Conservation (phyloP, 2,329 filamentous ascomycete genomes). For the Aspergillus calidoustus region DNA sequence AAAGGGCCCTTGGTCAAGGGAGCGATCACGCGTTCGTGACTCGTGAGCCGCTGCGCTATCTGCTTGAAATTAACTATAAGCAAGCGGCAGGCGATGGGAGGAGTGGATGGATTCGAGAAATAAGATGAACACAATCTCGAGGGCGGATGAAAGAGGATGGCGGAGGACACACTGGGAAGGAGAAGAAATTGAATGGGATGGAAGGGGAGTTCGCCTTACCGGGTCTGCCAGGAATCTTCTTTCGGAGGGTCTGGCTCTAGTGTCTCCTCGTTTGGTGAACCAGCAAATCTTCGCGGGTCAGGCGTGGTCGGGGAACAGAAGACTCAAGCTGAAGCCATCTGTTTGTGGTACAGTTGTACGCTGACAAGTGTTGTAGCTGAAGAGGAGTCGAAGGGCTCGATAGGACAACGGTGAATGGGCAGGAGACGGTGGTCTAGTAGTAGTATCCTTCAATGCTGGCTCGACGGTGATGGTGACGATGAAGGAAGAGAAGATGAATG, state of each 20-base stretch:
- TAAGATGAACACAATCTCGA: conserved; percentile 18
- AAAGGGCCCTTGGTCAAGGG: conserved; percentile 17
- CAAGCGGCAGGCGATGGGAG: conserved; percentile 9
- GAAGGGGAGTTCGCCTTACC: conserved; percentile 23
- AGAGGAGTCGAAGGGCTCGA: background rate
- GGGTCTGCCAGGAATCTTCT: conserved; percentile 25
- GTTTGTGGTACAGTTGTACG: background rate
- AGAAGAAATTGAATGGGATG: conserved; percentile 19
- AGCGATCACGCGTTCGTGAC: conserved; percentile 25
- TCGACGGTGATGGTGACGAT: conserved; percentile 12
- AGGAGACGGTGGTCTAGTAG: background rate
- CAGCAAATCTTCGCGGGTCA: conserved; percentile 25
- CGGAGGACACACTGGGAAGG: conserved; percentile 9
- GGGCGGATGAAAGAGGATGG: conserved; percentile 14
- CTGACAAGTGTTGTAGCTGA: conserved; percentile 2
- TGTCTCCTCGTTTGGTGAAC: conserved; percentile 22
- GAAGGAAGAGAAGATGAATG: conserved; percentile 10
- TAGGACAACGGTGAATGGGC: background rate
- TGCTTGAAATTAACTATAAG: conserved; percentile 22
- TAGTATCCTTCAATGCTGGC: background rate
- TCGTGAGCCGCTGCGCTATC: conserved; percentile 20
- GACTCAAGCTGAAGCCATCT: conserved; percentile 12
- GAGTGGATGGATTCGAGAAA: conserved; percentile 14
- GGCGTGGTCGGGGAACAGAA: conserved; percentile 19
- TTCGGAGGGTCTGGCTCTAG: conserved; percentile 20